Evolutionary conservation across 352 stramenopile genomes (phyloP).

Genomic region (Pythium rhizo-oryzae): DNA sequence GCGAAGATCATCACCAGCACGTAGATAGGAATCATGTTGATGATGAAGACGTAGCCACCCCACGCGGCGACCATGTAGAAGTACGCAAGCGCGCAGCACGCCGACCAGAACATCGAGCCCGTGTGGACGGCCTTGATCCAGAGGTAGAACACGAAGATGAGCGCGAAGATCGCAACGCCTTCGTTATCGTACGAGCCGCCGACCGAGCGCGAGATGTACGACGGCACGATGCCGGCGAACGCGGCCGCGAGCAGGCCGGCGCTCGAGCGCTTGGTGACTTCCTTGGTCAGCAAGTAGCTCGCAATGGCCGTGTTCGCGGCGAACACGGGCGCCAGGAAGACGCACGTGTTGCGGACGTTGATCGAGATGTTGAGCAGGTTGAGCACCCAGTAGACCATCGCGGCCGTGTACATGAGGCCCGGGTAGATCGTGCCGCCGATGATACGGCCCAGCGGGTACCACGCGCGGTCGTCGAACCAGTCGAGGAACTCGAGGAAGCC

Average conservation of each 20-base stretch:
- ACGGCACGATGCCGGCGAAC: conserved; percentile 96
- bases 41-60: conserved; percentile 99
- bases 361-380: conserved; percentile 64
- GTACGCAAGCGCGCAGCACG: conserved; percentile 61
- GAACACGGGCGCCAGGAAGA: conserved; percentile 91
- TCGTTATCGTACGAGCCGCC: conserved; percentile 99
- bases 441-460: conserved; percentile 93
- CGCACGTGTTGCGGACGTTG: conserved; percentile 87
- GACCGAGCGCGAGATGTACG: conserved; percentile 97
- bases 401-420: conserved; percentile 88
- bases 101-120: conserved; percentile 79
- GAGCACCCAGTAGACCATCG: conserved; percentile 87
- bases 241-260: conserved; percentile 89
- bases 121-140: conserved; percentile 91
- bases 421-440: conserved; percentile 95
- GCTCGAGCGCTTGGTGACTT: conserved; percentile 68
- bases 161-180: conserved; percentile 97
- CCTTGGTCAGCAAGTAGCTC: conserved; percentile 86
- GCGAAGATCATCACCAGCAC: conserved; percentile 90
- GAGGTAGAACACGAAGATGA: conserved; percentile 97
- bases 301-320: conserved; percentile 83
- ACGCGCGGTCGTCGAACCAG: conserved; percentile 98
- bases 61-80: conserved; percentile 97
- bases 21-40: conserved; percentile 99
- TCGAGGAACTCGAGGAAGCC: conserved; percentile 97